These are phyloP conservation scores for Fonsecaea erecta DNA, from an alignment of 2,329 filamentous ascomycete species.

Conservation along the genomic window DNA sequence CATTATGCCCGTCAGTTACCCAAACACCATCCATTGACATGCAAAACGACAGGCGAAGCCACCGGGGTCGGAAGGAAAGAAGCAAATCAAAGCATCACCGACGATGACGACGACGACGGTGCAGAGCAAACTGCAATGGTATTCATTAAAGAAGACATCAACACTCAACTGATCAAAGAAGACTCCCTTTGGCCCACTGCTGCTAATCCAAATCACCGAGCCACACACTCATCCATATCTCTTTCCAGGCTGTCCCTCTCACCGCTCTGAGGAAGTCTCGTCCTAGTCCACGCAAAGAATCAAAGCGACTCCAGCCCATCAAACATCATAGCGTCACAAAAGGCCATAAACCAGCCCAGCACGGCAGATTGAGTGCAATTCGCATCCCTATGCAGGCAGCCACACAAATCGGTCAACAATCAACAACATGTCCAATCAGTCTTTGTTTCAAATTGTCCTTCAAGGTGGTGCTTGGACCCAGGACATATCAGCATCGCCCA, in stretches of 20 bases:
- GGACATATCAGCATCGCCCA: conserved; percentile 40
- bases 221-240: background rate
- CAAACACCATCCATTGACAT: background rate
- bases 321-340: background rate
- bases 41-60: background rate
- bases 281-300: background rate
- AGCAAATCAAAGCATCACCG: background rate
- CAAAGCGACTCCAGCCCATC: background rate
- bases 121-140: background rate
- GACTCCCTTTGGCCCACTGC: background rate
- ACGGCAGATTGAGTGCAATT: background rate
- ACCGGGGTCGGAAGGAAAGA: background rate
- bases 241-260: background rate
- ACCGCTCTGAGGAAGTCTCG: background rate
- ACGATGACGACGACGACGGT: background rate
- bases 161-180: background rate
- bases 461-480: conserved; percentile 39
- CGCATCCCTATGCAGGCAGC: background rate
- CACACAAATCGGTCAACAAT: background rate
- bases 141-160: background rate
- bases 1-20: background rate
- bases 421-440: conserved; percentile 39
- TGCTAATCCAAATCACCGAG: background rate
- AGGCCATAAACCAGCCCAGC: background rate
- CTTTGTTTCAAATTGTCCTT: conserved; percentile 37